Conservation (phyloP, 106 monocot species). For the Iris macrosiphon region DNA sequence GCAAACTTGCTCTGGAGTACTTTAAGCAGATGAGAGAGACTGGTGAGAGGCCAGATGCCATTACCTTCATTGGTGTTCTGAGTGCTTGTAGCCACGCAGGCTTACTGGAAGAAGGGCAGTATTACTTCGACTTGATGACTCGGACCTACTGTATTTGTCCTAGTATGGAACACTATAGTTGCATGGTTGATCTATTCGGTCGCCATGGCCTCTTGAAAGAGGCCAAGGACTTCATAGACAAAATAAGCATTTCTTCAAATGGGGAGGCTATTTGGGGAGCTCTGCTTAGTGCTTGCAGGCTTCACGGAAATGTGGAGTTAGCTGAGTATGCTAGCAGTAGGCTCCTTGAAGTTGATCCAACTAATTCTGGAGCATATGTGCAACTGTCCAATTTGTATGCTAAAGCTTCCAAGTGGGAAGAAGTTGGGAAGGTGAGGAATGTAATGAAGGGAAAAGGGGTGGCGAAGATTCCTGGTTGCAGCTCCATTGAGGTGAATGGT, state of each 20-base stretch:
- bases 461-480: slow-evolving; percentile 34
- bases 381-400: slow-evolving; percentile 35
- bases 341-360: slow-evolving; percentile 22
- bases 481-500: slow-evolving; percentile 68
- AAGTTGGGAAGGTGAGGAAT: slow-evolving; percentile 20
- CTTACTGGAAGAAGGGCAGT: slow-evolving; percentile 27
- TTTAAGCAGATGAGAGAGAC: slow-evolving; percentile 27
- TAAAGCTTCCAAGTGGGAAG: slow-evolving; percentile 23
- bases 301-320: slow-evolving; percentile 25
- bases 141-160: slow-evolving; percentile 23
- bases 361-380: slow-evolving; percentile 34
- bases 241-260: slow-evolving; percentile 1
- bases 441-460: slow-evolving; percentile 28
- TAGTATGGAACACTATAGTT: slow-evolving; percentile 29
- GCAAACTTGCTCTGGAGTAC: slow-evolving; percentile 17
- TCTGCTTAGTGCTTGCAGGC: slow-evolving; percentile 22
- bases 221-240: slow-evolving; percentile 18
- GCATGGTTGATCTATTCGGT: slow-evolving; percentile 41
- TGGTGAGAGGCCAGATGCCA: slow-evolving; percentile 18
- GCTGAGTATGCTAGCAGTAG: slow-evolving; percentile 17
- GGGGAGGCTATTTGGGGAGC: slow-evolving; percentile 24
- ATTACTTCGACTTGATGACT: slow-evolving; percentile 25
- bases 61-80: slow-evolving; percentile 33
- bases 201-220: slow-evolving; percentile 19
- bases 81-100: slow-evolving; percentile 36